phyloP scores from a whole-genome alignment of 2,329 filamentous ascomycete species.

The Diplodia seriata region DNA sequence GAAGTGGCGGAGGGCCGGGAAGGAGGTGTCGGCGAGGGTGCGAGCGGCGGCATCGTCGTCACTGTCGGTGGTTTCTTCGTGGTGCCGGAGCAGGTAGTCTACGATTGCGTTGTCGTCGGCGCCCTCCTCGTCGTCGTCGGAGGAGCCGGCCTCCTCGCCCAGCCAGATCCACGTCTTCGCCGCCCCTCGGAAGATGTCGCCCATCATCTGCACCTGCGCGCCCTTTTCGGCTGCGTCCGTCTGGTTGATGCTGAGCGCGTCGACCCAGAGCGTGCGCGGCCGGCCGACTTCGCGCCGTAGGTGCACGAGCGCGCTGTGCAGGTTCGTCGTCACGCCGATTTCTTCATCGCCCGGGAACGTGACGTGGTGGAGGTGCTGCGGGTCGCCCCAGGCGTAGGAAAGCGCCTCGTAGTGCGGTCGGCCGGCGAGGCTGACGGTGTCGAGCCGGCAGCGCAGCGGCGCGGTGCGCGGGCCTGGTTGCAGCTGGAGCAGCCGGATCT shows the following conservation, averaged over 20 bases:
- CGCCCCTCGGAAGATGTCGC: not conserved
- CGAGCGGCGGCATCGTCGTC: too few species aligned
- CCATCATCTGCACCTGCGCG: not conserved
- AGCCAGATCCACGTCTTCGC: not conserved
- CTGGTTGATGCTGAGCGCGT: conserved; percentile 1
- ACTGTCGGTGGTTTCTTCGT: too few species aligned
- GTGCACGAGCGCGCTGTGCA: not conserved
- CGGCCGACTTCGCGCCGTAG: not conserved
- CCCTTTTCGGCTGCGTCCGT: not conserved
- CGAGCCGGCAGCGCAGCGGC: not conserved
- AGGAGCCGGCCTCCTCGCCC: not conserved
- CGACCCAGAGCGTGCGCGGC: not conserved
- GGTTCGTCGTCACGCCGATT: not conserved
- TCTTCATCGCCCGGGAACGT: not conserved
- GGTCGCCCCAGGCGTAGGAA: not conserved
- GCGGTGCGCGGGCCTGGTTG: not conserved
- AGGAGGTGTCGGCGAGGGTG: not conserved
- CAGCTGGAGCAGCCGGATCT: not conserved
- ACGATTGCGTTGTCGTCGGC: not conserved
- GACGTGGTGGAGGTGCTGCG: not conserved
- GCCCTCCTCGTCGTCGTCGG: too few species aligned
- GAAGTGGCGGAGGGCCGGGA: not conserved
- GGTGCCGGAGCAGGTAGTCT: not conserved
- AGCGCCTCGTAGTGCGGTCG: not conserved
- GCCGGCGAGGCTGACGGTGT: not conserved